phyloP scores from a whole-genome alignment of 1,139 yeast genomes.

The Zygoascus hellenicus region DNA sequence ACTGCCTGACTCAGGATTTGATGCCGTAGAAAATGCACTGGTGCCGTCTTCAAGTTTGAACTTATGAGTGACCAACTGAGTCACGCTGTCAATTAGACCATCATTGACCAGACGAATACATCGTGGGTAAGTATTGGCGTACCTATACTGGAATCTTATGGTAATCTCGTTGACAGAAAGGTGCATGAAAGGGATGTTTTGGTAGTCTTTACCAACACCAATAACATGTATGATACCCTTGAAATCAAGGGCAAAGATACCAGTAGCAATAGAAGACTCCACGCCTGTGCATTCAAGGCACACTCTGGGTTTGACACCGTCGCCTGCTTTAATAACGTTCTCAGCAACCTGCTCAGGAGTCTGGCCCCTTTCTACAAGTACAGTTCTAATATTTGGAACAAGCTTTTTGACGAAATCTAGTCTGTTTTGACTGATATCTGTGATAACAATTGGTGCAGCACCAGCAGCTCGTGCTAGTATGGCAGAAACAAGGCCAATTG shows the following conservation, averaged over 20 bases:
- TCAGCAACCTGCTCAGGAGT: conserved; percentile 35
- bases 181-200: conserved; percentile 68
- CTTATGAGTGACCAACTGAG: conserved; percentile 69
- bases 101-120: conserved; percentile 62
- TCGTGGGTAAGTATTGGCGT: conserved; percentile 66
- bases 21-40: conserved; percentile 71
- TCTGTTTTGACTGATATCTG: conserved; percentile 39
- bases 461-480: conserved; percentile 79
- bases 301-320: conserved; percentile 51
- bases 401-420: conserved; percentile 24
- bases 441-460: conserved; percentile 60
- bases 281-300: conserved; percentile 70
- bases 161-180: conserved; percentile 65
- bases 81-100: conserved; percentile 57
- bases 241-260: conserved; percentile 49
- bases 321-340: conserved; percentile 38
- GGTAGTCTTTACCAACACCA: conserved; percentile 66
- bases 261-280: conserved; percentile 60
- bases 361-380: conserved; percentile 24
- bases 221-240: conserved; percentile 72
- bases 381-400: conserved; percentile 32
- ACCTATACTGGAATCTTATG: conserved; percentile 75
- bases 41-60: conserved; percentile 69
- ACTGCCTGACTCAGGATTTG: conserved; percentile 42
- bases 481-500: conserved; percentile 79